Conservation (phyloP, 2,329 filamentous ascomycete species). For the Verticillium zaregamsianum region DNA sequence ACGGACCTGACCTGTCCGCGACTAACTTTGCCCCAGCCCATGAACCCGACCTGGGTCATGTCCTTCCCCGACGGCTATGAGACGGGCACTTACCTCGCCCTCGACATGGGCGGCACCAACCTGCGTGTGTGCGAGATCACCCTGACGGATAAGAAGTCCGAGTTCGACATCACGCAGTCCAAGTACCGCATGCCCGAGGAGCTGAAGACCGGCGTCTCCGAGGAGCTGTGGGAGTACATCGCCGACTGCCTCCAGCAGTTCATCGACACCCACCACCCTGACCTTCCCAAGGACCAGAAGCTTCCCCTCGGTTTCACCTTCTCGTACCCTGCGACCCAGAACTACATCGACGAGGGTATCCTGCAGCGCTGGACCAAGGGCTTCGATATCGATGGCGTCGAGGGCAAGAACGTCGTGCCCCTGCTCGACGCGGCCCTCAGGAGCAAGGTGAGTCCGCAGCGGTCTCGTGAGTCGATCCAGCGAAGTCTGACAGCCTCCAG, state of each 20-base stretch:
- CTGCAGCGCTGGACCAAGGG: constrained; percentile 97
- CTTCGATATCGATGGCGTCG: constrained; percentile 88
- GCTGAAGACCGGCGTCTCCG: constrained; percentile 77
- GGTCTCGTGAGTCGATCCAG: too few relatives aligned
- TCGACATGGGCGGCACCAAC: constrained; percentile 97
- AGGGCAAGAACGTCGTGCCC: constrained; percentile 85
- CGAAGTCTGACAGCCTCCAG: constrained; percentile 33
- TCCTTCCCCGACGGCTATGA: constrained; percentile 82
- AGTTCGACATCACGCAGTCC: constrained; percentile 92
- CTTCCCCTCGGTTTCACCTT: constrained; percentile 92
- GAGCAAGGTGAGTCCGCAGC: constrained; percentile 47
- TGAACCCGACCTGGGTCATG: constrained; percentile 98
- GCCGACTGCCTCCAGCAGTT: constrained; percentile 91
- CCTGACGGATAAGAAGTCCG: constrained; percentile 79
- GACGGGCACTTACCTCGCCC: constrained; percentile 79
- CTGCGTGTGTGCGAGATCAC: constrained; percentile 91
- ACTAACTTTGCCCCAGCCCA: constrained; percentile 58
- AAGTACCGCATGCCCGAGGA: constrained; percentile 95
- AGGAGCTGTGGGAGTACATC: constrained; percentile 93
- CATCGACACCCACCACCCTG: constrained; percentile 77
- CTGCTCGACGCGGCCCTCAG: constrained; percentile 77
- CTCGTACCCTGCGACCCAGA: constrained; percentile 89
- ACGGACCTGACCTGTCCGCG: neutral
- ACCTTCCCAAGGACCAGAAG: constrained; percentile 55
- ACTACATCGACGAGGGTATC: constrained; percentile 89